phyloP scores from a whole-genome alignment of 768 basidiomycete species.

The Xanthoconium stramineum region DNA sequence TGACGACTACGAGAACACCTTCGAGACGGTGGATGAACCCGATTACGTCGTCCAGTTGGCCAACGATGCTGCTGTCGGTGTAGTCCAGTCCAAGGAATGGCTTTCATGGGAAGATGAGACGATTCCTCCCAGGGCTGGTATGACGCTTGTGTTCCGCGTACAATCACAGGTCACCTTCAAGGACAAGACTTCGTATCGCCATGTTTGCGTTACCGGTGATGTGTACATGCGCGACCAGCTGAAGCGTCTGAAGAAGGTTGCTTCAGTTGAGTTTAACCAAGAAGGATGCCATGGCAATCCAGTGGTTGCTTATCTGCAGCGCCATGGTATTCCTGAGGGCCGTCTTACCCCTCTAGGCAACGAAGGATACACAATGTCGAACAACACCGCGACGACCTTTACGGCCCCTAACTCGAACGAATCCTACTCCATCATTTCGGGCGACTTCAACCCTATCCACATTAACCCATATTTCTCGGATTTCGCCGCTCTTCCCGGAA shows the following conservation, averaged over 20 bases:
- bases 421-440: constrained; percentile 92
- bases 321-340: constrained; percentile 81
- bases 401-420: constrained; percentile 88
- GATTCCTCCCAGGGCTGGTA: constrained; percentile 73
- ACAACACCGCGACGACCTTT: constrained; percentile 61
- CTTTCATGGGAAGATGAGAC: constrained; percentile 90
- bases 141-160: constrained; percentile 84
- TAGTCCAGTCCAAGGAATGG: constrained; percentile 96
- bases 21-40: constrained; percentile 86
- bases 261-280: constrained; percentile 79
- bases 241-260: constrained; percentile 86
- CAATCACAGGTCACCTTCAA: constrained; percentile 88
- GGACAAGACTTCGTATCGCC: constrained; percentile 80
- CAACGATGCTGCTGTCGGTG: constrained; percentile 80
- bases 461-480: constrained; percentile 98
- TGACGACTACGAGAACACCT: constrained; percentile 92
- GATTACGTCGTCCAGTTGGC: constrained; percentile 79
- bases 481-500: constrained; percentile 88
- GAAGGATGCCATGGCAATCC: constrained; percentile 92
- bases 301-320: constrained; percentile 87
- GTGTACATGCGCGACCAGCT: constrained; percentile 87
- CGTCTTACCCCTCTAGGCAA: constrained; percentile 73
- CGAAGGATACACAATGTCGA: constrained; percentile 84
- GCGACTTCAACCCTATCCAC: constrained; percentile 99
- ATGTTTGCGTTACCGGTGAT: constrained; percentile 78